These are phyloP conservation scores for Neurospora sp. DNA, from an alignment of 495 filamentous ascomycete genomes.

Conservation along the genomic window DNA sequence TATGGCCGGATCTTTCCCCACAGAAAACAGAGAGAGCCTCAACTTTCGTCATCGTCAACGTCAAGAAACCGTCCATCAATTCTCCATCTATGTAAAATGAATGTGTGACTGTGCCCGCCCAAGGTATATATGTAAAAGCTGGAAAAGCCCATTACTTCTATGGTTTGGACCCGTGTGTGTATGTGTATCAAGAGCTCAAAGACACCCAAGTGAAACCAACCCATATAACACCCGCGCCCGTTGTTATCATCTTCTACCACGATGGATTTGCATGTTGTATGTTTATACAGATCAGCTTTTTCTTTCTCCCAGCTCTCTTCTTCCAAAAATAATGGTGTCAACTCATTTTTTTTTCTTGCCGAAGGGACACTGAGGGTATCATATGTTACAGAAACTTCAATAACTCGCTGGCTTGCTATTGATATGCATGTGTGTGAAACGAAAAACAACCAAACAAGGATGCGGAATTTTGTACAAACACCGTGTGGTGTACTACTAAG, in stretches of 20 bases:
- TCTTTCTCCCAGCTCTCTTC: not conserved
- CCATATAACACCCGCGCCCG: not conserved
- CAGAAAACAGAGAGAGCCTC: not conserved
- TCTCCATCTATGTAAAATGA: not conserved
- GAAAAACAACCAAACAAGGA: not conserved
- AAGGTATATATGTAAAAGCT: not conserved
- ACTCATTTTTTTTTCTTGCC: not conserved
- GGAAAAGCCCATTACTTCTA: not conserved
- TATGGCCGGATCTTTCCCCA: not conserved
- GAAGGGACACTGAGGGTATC: not conserved
- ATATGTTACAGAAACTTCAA: not conserved
- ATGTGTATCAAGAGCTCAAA: not conserved
- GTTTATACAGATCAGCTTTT: not conserved
- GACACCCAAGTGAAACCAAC: not conserved
- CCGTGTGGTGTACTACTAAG: conserved; percentile 1
- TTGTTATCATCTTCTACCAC: not conserved
- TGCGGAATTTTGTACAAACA: not conserved
- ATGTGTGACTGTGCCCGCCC: not conserved
- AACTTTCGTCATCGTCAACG: not conserved
- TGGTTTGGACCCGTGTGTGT: not conserved
- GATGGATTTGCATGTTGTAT: not conserved
- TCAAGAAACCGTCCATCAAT: not conserved
- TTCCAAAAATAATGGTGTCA: not conserved
- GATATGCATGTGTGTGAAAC: not conserved
- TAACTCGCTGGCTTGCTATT: not conserved